Evolutionary conservation across 192 early-diverging fungal species (phyloP).

Genomic region (Allomyces macrogynus): DNA sequence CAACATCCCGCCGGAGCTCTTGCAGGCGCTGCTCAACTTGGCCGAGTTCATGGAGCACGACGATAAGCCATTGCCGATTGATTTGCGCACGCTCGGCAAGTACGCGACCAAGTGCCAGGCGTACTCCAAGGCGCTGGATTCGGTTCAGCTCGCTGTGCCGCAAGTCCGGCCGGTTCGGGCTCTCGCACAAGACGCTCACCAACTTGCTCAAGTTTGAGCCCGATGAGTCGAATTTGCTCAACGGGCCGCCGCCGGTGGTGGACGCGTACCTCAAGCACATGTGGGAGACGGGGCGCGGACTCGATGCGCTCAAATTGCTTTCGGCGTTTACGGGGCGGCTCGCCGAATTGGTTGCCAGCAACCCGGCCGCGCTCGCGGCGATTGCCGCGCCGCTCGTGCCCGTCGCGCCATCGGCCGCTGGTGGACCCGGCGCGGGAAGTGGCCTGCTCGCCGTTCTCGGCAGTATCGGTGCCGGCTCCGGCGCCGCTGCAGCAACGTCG

Average conservation of each 20-base stretch:
- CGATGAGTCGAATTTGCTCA: constrained; percentile 15
- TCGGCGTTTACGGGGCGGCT: constrained; percentile 56
- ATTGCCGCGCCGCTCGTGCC: neutral
- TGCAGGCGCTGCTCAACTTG: constrained; percentile 75
- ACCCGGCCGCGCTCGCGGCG: neutral
- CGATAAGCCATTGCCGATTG: constrained; percentile 82
- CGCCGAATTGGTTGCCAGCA: constrained; percentile 16
- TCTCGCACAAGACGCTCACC: constrained; percentile 59
- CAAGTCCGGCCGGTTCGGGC: constrained; percentile 58
- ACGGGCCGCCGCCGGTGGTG: constrained; percentile 47
- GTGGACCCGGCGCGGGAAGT: neutral
- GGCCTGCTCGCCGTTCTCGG: neutral
- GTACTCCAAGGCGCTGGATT: constrained; percentile 86
- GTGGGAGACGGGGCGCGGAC: constrained; percentile 50
- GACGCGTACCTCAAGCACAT: constrained; percentile 84
- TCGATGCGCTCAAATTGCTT: constrained; percentile 51
- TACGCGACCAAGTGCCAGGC: constrained; percentile 89
- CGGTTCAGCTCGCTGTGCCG: constrained; percentile 89
- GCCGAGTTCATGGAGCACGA: constrained; percentile 99
- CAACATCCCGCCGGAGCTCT: constrained; percentile 79
- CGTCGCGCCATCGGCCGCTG: neutral
- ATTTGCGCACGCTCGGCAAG: constrained; percentile 64
- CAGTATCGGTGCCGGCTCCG: too few relatives aligned
- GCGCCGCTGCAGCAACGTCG: too few relatives aligned
- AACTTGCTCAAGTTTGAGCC: constrained; percentile 41